These are phyloP conservation scores for Boletus vermiculosoides DNA, from an alignment of 768 basidiomycete species.

Conservation along the genomic window DNA sequence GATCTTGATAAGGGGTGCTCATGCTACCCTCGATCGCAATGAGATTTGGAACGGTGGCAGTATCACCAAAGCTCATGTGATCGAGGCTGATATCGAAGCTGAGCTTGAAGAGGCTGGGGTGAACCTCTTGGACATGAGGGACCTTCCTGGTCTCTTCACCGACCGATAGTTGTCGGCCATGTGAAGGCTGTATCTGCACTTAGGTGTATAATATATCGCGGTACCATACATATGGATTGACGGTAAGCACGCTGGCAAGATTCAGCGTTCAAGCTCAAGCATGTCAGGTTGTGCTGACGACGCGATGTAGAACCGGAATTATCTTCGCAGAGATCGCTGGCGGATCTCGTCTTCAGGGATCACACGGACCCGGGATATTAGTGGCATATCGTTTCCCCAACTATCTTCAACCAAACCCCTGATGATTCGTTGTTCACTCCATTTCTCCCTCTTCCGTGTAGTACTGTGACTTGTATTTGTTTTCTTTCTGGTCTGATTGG, in stretches of 20 bases:
- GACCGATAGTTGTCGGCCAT: conserved; percentile 41
- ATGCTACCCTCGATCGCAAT: conserved; percentile 65
- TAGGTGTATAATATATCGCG: not conserved
- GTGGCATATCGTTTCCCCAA: not conserved
- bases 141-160: conserved; percentile 56
- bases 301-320: not conserved
- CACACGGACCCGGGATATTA: not conserved
- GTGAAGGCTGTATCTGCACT: not conserved
- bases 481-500: conserved; percentile 4
- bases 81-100: conserved; percentile 60
- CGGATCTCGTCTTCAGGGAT: not conserved
- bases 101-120: conserved; percentile 72
- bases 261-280: not conserved
- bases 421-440: not conserved
- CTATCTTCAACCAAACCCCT: not conserved
- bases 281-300: not conserved
- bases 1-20: conserved; percentile 59
- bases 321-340: not conserved
- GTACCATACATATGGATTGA: conserved; percentile 1
- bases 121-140: conserved; percentile 62
- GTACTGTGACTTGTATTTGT: not conserved
- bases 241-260: conserved; percentile 9
- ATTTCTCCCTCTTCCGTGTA: not conserved
- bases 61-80: conserved; percentile 47
- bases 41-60: conserved; percentile 61